These are phyloP conservation scores for Emericellopsis atlantica DNA, from an alignment of 2,329 filamentous ascomycete species.

Conservation along the genomic window DNA sequence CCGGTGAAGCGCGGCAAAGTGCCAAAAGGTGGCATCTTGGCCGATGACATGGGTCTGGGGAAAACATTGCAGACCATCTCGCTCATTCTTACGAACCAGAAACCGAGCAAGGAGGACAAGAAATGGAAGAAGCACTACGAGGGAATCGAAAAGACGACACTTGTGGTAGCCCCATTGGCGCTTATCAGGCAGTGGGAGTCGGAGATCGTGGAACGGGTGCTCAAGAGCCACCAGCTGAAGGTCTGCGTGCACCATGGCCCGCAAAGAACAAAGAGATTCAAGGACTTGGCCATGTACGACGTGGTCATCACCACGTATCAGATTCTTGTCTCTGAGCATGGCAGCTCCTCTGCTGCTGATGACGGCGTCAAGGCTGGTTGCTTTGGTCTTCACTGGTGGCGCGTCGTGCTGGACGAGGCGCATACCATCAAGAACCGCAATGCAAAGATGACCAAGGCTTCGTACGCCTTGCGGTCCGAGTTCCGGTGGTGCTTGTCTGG, in stretches of 20 bases:
- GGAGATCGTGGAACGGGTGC: slow-evolving; percentile 77
- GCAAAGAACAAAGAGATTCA: slow-evolving; percentile 64
- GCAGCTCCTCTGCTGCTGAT: slow-evolving; percentile 47
- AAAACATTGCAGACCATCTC: slow-evolving; percentile 93
- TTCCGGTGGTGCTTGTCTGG: slow-evolving; percentile 95
- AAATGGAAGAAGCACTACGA: slow-evolving; percentile 57
- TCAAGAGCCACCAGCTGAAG: slow-evolving; percentile 54
- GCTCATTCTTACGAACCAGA: slow-evolving; percentile 72
- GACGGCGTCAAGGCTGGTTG: slow-evolving; percentile 63
- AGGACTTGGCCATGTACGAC: slow-evolving; percentile 73
- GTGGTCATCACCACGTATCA: slow-evolving; percentile 97
- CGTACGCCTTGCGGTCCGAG: slow-evolving; percentile 70
- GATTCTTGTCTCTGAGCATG: slow-evolving; percentile 84
- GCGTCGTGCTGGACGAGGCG: slow-evolving; percentile 89
- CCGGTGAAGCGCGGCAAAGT: slow-evolving; percentile 68
- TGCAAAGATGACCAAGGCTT: slow-evolving; percentile 88
- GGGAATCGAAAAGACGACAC: slow-evolving; percentile 61
- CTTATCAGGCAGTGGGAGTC: slow-evolving; percentile 96
- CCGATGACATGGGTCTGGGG: slow-evolving; percentile 83
- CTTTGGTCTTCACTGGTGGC: slow-evolving; percentile 90
- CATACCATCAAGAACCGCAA: slow-evolving; percentile 98
- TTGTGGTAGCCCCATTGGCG: slow-evolving; percentile 86
- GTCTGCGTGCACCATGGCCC: slow-evolving; percentile 89
- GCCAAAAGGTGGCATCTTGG: slow-evolving; percentile 86
- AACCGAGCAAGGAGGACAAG: slow-evolving; percentile 43